Percentiles rank a stretch among this genome's conserved stretches.
Evolutionary conservation across 345 rosid genomes (phyloP).

Genomic region (Cardamine chenopodiifolia): DNA sequence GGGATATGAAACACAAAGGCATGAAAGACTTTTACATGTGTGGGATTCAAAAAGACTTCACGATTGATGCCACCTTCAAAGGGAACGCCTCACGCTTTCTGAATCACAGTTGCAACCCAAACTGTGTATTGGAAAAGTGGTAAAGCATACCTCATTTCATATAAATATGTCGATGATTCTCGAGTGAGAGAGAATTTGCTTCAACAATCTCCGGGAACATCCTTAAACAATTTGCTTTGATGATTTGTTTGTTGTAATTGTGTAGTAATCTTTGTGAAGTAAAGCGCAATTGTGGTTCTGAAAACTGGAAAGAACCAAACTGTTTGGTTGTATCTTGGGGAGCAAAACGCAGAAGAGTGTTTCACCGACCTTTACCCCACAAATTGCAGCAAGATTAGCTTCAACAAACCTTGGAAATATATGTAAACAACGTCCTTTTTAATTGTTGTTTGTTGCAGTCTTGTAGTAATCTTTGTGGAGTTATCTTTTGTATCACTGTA

Average conservation of each 20-base stretch:
- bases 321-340: too few relatives aligned
- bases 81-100: constrained; percentile 92
- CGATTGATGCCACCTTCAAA: constrained; percentile 96
- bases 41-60: constrained; percentile 90
- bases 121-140: constrained; percentile 90
- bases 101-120: constrained; percentile 92
- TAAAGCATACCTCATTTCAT: constrained; percentile 1
- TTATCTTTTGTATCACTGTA: not conserved
- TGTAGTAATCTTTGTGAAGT: not conserved
- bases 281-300: too few relatives aligned
- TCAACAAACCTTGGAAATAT: too few relatives aligned
- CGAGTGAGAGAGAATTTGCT: constrained; percentile 1
- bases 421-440: too few relatives aligned
- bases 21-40: constrained; percentile 92
- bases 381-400: too few relatives aligned
- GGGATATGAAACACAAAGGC: constrained; percentile 96
- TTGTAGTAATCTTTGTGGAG: not conserved
- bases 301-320: too few relatives aligned
- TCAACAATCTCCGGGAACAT: not conserved
- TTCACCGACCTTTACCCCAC: too few relatives aligned
- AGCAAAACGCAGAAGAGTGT: too few relatives aligned
- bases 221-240: not conserved
- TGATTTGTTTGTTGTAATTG: not conserved
- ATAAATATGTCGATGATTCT: constrained; percentile 2
- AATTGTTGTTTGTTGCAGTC: too few relatives aligned